A percentile compares a stretch with the other conserved stretches of the same genome.
These are phyloP conservation scores for Ganoderma lucidum DNA, from an alignment of 1,284 basidiomycete genomes.

Conservation along the genomic window DNA sequence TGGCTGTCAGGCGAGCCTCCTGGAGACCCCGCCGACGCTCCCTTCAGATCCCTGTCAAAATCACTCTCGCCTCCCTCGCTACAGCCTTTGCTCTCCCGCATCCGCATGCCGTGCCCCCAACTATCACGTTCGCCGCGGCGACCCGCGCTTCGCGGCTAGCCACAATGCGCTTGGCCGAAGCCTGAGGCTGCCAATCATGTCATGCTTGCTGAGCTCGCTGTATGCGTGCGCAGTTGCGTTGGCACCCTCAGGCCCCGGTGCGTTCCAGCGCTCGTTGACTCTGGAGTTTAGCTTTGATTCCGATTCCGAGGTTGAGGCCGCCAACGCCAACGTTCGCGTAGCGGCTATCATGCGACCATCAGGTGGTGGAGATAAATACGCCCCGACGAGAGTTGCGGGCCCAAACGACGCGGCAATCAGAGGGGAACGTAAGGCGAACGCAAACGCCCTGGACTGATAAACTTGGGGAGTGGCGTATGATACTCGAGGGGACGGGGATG, in stretches of 20 bases:
- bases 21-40: background rate
- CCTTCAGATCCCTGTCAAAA: background rate
- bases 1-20: background rate
- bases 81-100: background rate
- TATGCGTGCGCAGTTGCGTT: background rate
- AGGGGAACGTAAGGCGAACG: slow-evolving; percentile 7
- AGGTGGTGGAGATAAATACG: slow-evolving; percentile 32
- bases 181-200: background rate
- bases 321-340: background rate
- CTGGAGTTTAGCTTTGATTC: slow-evolving; percentile 1
- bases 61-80: background rate
- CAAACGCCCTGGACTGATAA: slow-evolving; percentile 30
- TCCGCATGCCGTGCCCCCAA: background rate
- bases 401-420: slow-evolving; percentile 30
- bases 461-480: slow-evolving; percentile 30
- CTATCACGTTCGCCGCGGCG: background rate
- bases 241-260: background rate
- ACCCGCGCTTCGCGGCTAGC: background rate
- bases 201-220: background rate
- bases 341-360: slow-evolving; percentile 33
- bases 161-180: background rate
- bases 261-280: background rate
- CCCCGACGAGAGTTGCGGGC: slow-evolving; percentile 25
- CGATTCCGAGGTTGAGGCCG: background rate
- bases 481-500: slow-evolving; percentile 18